Percentiles rank a stretch among this genome's conserved stretches.
Conservation (phyloP, 164 flowering plant species). For the Berberis vulgaris region DNA sequence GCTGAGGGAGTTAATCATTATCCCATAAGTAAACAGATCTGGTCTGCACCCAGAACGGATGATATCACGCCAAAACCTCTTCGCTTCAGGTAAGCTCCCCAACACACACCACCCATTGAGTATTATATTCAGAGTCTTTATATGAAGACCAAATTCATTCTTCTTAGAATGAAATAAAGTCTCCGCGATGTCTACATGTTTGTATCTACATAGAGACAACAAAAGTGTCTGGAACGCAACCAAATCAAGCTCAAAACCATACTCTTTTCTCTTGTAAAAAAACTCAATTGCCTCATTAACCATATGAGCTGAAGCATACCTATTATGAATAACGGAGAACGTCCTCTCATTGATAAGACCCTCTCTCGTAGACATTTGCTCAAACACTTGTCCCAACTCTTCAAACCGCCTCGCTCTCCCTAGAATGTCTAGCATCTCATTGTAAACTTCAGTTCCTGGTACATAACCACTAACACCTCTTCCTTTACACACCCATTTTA, state of each 20-base stretch:
- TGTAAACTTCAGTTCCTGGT: conserved; percentile 35
- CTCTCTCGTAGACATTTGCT: conserved; percentile 55
- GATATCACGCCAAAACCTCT: conserved; percentile 85
- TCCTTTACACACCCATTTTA: conserved; percentile 44
- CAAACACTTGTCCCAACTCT: conserved; percentile 54
- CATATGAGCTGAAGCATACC: conserved; percentile 65
- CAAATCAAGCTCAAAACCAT: conserved; percentile 46
- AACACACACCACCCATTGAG: conserved; percentile 89
- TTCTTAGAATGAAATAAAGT: conserved; percentile 39
- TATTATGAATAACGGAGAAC: conserved; percentile 39
- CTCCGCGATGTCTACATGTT: conserved; percentile 83
- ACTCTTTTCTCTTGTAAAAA: conserved; percentile 46
- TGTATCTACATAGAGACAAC: conserved; percentile 69
- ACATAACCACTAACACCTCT: conserved; percentile 13
- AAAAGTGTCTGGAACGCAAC: conserved; percentile 63
- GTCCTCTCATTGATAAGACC: conserved; percentile 45
- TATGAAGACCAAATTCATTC: conserved; percentile 41
- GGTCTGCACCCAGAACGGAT: conserved; percentile 55
- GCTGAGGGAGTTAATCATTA: conserved; percentile 57
- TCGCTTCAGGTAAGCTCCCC: conserved; percentile 65
- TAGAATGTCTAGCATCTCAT: conserved; percentile 64
- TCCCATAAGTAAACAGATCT: conserved; percentile 59
- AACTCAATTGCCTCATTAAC: conserved; percentile 54
- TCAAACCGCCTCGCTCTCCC: conserved; percentile 59
- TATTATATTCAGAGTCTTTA: conserved; percentile 64